Conservation (phyloP, 108 stramenopile genomes). For the Discostella stelligeroides region DNA sequence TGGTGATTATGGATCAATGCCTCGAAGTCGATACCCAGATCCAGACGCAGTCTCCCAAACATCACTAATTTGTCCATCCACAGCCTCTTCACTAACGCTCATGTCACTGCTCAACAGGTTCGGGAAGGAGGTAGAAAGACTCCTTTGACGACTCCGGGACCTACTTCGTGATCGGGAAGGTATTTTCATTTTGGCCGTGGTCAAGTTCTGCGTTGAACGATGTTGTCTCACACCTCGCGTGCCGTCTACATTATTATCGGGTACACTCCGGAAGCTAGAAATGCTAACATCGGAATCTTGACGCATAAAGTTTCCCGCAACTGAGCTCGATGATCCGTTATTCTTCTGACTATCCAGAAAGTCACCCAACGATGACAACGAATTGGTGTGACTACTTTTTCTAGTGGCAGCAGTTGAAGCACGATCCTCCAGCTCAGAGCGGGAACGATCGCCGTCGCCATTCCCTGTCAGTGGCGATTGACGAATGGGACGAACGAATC, state of each 20-base stretch:
- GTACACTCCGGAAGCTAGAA: slow-evolving; percentile 32
- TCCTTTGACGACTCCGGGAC: slow-evolving; percentile 18
- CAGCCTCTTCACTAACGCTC: slow-evolving; percentile 53
- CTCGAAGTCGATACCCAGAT: slow-evolving; percentile 43
- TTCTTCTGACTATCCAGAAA: slow-evolving; percentile 23
- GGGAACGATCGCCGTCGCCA: neutral
- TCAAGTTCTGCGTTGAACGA: slow-evolving; percentile 26
- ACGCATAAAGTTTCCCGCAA: slow-evolving; percentile 16
- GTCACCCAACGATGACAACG: slow-evolving; percentile 18
- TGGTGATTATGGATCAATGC: slow-evolving; percentile 42
- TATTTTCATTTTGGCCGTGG: slow-evolving; percentile 45
- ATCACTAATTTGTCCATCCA: slow-evolving; percentile 37
- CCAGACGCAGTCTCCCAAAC: slow-evolving; percentile 49
- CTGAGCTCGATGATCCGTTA: slow-evolving; percentile 23
- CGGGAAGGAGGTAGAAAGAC: slow-evolving; percentile 39
- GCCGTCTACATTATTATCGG: slow-evolving; percentile 14
- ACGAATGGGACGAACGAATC: slow-evolving; percentile 33
- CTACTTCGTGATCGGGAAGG: slow-evolving; percentile 27
- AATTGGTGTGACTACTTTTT: neutral
- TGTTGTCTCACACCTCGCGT: neutral
- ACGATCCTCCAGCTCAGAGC: neutral
- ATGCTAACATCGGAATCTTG: slow-evolving; percentile 26
- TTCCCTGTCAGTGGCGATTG: slow-evolving; percentile 6
- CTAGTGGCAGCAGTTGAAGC: neutral
- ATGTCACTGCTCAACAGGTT: slow-evolving; percentile 46